Conservation (phyloP, 768 basidiomycete species). For the Suillus paluster region DNA sequence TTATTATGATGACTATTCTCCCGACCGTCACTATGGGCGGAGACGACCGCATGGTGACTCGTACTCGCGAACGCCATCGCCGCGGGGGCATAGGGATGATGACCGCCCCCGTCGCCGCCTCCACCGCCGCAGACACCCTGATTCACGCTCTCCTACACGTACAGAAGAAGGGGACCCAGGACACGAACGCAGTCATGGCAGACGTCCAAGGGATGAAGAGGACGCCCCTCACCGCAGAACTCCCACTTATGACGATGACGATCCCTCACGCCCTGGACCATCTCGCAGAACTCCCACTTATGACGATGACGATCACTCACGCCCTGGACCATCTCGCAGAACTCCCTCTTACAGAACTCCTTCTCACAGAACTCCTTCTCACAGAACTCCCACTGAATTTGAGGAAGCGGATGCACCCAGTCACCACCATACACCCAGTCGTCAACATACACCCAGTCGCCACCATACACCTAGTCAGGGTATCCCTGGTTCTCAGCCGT, state of each 20-base stretch:
- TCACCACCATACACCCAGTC: conserved; percentile 4
- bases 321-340: conserved; percentile 11
- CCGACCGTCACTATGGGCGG: conserved; percentile 13
- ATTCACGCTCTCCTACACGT: background rate
- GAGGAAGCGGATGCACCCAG: conserved; percentile 15
- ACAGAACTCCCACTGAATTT: conserved; percentile 4
- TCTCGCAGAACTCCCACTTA: conserved; percentile 12
- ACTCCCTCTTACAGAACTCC: conserved; percentile 14
- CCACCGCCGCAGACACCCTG: background rate
- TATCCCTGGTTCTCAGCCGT: conserved; percentile 12
- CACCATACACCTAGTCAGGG: background rate
- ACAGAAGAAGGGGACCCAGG: conserved; percentile 2
- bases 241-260: conserved; percentile 17
- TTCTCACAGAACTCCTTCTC: background rate
- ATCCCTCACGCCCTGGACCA: conserved; percentile 15
- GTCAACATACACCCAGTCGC: background rate
- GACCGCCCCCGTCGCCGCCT: background rate
- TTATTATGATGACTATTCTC: conserved; percentile 12
- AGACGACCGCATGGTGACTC: background rate
- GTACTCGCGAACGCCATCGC: conserved; percentile 4
- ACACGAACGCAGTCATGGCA: background rate
- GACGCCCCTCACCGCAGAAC: conserved; percentile 12
- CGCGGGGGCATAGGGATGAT: background rate
- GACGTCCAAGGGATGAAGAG: conserved; percentile 22
- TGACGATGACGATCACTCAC: conserved; percentile 21